Evolutionary conservation across 1,284 basidiomycete genomes (phyloP).

Genomic region (Dichomitus squalens): DNA sequence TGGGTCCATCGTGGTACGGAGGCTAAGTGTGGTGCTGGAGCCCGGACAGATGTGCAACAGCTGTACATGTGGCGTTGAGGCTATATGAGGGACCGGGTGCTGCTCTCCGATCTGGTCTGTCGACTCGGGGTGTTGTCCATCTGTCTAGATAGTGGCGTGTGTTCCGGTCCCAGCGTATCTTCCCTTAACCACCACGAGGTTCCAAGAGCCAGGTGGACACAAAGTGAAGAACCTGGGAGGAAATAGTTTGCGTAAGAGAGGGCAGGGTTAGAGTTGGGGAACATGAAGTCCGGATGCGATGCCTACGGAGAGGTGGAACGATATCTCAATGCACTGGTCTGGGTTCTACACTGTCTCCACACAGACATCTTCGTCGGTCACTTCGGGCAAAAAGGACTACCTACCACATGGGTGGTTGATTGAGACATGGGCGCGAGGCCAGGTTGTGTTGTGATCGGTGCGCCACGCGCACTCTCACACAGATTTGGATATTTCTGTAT

Average conservation of each 20-base stretch:
- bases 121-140: neutral
- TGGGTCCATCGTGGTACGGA: conserved; percentile 8
- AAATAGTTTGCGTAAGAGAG: neutral
- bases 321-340: too few species aligned
- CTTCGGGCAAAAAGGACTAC: too few species aligned
- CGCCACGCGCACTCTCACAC: too few species aligned
- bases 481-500: too few species aligned
- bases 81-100: conserved; percentile 3
- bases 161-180: conserved; percentile 4
- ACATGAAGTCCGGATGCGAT: conserved; percentile 3
- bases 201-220: neutral
- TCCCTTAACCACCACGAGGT: conserved; percentile 16
- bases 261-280: conserved; percentile 8
- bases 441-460: too few species aligned
- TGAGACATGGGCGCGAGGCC: too few species aligned
- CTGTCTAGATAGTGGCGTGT: conserved; percentile 7
- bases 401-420: too few species aligned
- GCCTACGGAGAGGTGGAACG: neutral
- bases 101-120: neutral
- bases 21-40: neutral
- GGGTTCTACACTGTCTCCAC: too few species aligned
- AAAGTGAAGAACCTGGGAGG: neutral
- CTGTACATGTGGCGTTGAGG: conserved; percentile 2
- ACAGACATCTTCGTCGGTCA: too few species aligned
- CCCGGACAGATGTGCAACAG: neutral